A percentile compares a stretch with the other conserved stretches of the same genome.
phyloP scores from a whole-genome alignment of 2,329 filamentous ascomycete species.

The Myriosclerotinia duriaeana region DNA sequence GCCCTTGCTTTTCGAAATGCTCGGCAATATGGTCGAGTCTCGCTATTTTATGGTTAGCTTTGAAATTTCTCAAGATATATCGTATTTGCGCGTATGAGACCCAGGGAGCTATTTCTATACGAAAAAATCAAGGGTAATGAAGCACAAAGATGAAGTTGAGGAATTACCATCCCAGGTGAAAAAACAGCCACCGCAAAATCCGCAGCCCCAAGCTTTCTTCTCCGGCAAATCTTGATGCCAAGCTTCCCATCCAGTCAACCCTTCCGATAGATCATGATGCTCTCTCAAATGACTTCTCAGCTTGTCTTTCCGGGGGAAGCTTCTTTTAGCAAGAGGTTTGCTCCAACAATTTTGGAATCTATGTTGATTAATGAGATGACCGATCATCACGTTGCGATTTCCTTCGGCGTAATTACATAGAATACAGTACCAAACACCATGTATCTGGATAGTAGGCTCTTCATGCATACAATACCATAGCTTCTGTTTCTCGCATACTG shows the following conservation, averaged over 20 bases:
- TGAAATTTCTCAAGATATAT: neutral
- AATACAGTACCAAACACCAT: conserved; percentile 27
- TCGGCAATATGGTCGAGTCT: conserved; percentile 32
- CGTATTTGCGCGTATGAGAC: neutral
- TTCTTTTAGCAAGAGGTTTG: conserved; percentile 24
- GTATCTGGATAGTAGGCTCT: conserved; percentile 21
- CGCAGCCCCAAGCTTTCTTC: conserved; percentile 35
- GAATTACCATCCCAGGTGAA: conserved; percentile 34
- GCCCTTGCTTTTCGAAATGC: conserved; percentile 33
- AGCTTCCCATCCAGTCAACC: conserved; percentile 26
- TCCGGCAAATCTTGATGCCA: conserved; percentile 29
- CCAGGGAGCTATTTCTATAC: neutral
- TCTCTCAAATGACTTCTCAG: conserved; percentile 33
- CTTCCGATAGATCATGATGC: conserved; percentile 28
- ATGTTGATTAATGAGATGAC: conserved; percentile 29
- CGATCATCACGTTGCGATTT: conserved; percentile 25
- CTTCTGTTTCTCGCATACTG: conserved; percentile 30
- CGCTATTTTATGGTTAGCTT: conserved; percentile 24
- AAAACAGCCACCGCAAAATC: conserved; percentile 31
- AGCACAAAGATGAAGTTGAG: neutral
- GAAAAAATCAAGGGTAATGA: neutral
- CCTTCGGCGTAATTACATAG: conserved; percentile 26
- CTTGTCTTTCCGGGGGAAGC: conserved; percentile 32
- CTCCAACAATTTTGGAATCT: conserved; percentile 28
- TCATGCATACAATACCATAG: conserved; percentile 32